Base-by-base conservation (phyloP, 257 asterid genomes). In the Petunia secreta region DNA sequence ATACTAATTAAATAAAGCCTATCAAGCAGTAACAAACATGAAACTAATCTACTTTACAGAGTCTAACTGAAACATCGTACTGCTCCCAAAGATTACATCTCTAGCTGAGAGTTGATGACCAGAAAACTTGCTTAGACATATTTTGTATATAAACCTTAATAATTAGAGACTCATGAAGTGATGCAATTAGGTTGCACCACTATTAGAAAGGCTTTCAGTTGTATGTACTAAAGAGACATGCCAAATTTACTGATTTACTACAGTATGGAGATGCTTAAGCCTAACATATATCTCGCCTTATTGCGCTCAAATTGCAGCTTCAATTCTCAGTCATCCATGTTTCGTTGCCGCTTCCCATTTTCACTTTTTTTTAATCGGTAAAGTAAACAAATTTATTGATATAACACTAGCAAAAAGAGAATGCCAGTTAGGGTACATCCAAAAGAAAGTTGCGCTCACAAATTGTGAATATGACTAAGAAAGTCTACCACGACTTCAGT, bases 201-300 rank as follows among this genome's bases (percentile, higher is more conserved):
- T 36, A 48, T 34, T 25, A 5, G 34, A 50, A 50, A 71, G 44
- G 46, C 52, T 71, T 71, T 6, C 62, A 48, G 13, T 10, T 3
- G 62, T 43, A 48, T 11, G 62, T 1, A 71, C 46, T 13, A 50
- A 71, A 50, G 0, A 5, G 60, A 71, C 77, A 71, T 50, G 36
- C 62, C 77, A 71, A 10, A 50, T 71, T n/a, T 48, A 48, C 44
- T 50, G 34, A 5, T 71, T 11, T 71, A 71, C 44, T 71, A 50
- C 41, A 5, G 77, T 48, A 5, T 0, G 2, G 62, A 10, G 2
- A 43, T 48, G 13, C 13, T 71, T 36, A 71, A 34, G 6, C 62
- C 34, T 34, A 34, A 5, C 77, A 48, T 34, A 48, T 48, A 71
- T 71, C 77, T 71, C 46, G 3, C 50, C 34, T 10, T 34, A 50